Percentiles rank a stretch among this genome's conserved stretches.
phyloP scores from a whole-genome alignment of 345 rosid species.

The Salix exigua region DNA sequence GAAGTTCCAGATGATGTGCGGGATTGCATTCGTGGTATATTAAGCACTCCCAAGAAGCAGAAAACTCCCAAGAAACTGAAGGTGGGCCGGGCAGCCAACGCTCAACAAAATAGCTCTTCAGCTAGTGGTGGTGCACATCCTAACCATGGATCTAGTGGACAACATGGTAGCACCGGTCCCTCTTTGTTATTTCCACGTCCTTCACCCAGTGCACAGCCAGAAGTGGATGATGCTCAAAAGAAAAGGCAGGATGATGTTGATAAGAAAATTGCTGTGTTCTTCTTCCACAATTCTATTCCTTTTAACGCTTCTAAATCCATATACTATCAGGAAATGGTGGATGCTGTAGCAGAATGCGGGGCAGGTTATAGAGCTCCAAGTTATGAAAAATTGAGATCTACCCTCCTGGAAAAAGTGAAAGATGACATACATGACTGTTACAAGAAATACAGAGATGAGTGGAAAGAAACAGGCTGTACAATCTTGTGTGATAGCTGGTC shows the following conservation, averaged over 20 bases:
- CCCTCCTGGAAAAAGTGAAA: constrained; percentile 19
- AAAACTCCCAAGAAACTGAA: constrained; percentile 42
- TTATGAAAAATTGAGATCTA: constrained; percentile 21
- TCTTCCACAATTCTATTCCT: constrained; percentile 23
- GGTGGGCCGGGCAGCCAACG: constrained; percentile 34
- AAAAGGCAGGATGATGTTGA: constrained; percentile 41
- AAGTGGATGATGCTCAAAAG: constrained; percentile 34
- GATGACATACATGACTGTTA: constrained; percentile 18
- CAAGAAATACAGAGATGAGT: constrained; percentile 22
- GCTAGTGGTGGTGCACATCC: constrained; percentile 42
- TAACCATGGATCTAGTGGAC: constrained; percentile 44
- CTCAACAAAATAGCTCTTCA: constrained; percentile 45
- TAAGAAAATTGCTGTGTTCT: constrained; percentile 20
- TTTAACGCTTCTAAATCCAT: constrained; percentile 19
- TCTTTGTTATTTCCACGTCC: constrained; percentile 36
- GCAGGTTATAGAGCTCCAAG: constrained; percentile 25
- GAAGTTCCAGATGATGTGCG: constrained; percentile 48
- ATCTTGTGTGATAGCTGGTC: constrained; percentile 24
- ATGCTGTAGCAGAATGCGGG: constrained; percentile 26
- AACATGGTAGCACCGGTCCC: constrained; percentile 42
- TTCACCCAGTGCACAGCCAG: constrained; percentile 27
- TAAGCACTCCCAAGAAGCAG: constrained; percentile 46
- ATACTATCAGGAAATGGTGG: constrained; percentile 27
- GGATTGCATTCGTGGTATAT: constrained; percentile 38
- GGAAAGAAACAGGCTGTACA: constrained; percentile 30